Percentiles rank a stretch among this genome's conserved stretches.
Evolutionary conservation across 306 rosid species (phyloP).

Genomic region (Senna tora): DNA sequence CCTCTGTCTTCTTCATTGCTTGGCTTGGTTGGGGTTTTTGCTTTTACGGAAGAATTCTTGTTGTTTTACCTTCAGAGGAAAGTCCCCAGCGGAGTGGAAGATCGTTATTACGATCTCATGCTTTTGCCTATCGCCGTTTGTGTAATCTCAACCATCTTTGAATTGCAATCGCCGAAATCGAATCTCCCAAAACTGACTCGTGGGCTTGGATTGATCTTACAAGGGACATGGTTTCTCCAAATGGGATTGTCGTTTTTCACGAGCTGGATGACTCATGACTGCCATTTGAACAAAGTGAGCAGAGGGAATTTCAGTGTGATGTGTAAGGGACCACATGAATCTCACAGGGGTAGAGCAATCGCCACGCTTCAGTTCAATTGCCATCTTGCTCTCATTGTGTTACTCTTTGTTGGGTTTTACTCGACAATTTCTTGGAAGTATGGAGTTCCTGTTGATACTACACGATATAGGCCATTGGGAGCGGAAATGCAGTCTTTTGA

Average conservation of each 20-base stretch:
- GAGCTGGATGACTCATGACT: conserved; percentile 62
- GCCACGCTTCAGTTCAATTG: conserved; percentile 96
- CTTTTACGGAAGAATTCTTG: conserved; percentile 72
- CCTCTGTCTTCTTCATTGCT: conserved; percentile 49
- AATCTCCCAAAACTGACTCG: conserved; percentile 57
- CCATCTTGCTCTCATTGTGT: conserved; percentile 76
- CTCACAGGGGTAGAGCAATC: conserved; percentile 86
- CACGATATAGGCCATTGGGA: conserved; percentile 56
- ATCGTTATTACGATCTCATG: conserved; percentile 74
- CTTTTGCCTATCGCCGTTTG: conserved; percentile 69
- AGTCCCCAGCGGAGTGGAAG: conserved; percentile 70
- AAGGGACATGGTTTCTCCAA: conserved; percentile 84
- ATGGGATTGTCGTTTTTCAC: conserved; percentile 77
- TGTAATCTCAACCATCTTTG: conserved; percentile 54
- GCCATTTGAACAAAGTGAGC: conserved; percentile 59
- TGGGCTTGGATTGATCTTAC: conserved; percentile 68
- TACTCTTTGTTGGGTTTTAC: conserved; percentile 46
- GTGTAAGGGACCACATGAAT: conserved; percentile 76
- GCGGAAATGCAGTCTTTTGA: conserved; percentile 55
- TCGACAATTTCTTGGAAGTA: conserved; percentile 40
- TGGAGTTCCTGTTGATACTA: conserved; percentile 34
- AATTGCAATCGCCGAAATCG: conserved; percentile 49
- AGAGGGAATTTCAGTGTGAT: conserved; percentile 72
- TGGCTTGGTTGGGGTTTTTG: conserved; percentile 55
- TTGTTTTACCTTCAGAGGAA: conserved; percentile 77